Conservation (phyloP, 371 early-diverging fungal genomes). For the Astathelohania contejeani region DNA sequence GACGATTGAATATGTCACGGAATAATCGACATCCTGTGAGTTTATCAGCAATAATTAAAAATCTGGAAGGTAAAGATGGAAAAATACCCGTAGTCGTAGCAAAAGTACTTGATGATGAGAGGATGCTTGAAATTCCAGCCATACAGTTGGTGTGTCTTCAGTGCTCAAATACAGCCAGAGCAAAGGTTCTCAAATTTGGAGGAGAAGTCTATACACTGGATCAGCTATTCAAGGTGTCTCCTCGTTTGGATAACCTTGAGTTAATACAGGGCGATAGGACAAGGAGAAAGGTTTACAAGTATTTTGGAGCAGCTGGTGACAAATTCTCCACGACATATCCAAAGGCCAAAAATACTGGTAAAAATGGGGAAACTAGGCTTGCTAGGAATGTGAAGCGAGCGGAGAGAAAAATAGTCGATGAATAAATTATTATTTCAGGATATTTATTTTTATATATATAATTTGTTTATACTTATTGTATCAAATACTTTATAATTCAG, state of each 20-base stretch:
- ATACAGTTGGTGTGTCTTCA: slow-evolving; percentile 47
- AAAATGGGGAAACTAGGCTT: slow-evolving; percentile 38
- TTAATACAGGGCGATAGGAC: slow-evolving; percentile 38
- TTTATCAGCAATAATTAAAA: slow-evolving; percentile 36
- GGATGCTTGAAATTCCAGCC: slow-evolving; percentile 37
- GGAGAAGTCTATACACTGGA: slow-evolving; percentile 51
- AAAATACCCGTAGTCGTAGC: slow-evolving; percentile 48
- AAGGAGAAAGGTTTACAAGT: slow-evolving; percentile 46
- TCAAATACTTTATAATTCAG: too few relatives aligned
- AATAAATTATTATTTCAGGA: too few relatives aligned
- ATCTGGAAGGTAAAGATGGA: slow-evolving; percentile 20
- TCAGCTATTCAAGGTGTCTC: slow-evolving; percentile 42
- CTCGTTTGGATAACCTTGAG: slow-evolving; percentile 37
- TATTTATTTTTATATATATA: too few relatives aligned
- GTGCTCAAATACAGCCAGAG: slow-evolving; percentile 40
- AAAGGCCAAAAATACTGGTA: slow-evolving; percentile 34
- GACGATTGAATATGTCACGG: slow-evolving; percentile 32
- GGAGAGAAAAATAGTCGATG: too few relatives aligned
- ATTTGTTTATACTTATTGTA: too few relatives aligned
- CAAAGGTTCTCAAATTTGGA: slow-evolving; percentile 47
- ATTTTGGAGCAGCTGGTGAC: slow-evolving; percentile 52
- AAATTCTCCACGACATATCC: slow-evolving; percentile 48
- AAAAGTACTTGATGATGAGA: slow-evolving; percentile 52
- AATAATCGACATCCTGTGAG: slow-evolving; percentile 40
- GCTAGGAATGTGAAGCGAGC: slow-evolving; percentile 25